Base-by-base conservation (phyloP, 139 green algal genomes). In the Haematococcus lacustris region DNA sequence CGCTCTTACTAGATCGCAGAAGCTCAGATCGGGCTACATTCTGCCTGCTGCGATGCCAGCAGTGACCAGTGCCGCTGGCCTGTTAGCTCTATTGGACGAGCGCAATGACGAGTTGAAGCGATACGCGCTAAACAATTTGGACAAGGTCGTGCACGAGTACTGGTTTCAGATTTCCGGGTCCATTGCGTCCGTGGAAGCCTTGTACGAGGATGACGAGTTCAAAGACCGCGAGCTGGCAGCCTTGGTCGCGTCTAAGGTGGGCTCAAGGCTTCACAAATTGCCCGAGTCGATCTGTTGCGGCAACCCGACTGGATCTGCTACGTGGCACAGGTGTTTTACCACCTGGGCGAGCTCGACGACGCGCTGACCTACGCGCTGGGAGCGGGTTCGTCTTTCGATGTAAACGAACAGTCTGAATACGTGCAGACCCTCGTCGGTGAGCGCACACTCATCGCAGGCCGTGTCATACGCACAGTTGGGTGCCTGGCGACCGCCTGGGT, bases 171-270 rank as follows among this genome's bases (percentile, higher is more conserved):
- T 97, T n/a, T 89, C 89, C 13, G 79, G 79, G 30, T 94, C 88
- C 1, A 92, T 97, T 32, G 83, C 82, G 0, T 82, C 79, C 37
- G 93, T 98, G 0, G 95, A 99, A 76, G 90, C 86, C 26, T 83
- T 98, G 2, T 96, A 93, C 70, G 95, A 99, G 77, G 95, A 99
- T 74, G 92, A 98, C 35, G 81, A 85, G 26, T 99, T 99, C 70
- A 66, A 51, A 3, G 86, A 97, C 62, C 77, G 93, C 39, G 87
- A 97, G 76, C 89, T 98, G 7, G 95, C 95, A 30, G 93, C 94
- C 2, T 77, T 99, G 38, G 86, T 99, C 4, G 95, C 94, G 7
- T 98, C 93, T 38, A 99, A 99, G 91, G 95, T 97, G 71, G 34
- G 73, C 25, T 47, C 34, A 7, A n/a, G n/a, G n/a, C n/a, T n/a